Base-by-base conservation (phyloP, 805 yeast genomes). In the Kazachstania africana region DNA sequence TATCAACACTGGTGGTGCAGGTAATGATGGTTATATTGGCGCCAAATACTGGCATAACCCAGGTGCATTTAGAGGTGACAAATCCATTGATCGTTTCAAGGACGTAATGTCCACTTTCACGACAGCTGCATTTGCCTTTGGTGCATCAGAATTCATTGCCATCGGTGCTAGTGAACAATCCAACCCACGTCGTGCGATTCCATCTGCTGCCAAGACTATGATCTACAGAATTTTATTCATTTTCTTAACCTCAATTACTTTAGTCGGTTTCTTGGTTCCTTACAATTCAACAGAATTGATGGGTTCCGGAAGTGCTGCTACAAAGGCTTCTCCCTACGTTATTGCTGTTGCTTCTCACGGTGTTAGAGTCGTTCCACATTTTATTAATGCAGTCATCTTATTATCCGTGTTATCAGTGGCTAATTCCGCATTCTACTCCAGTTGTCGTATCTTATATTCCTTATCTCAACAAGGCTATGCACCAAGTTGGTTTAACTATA, bases 241-340 rank as follows among this genome's bases (percentile, higher is more conserved):
- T 48, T 77, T 73, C 52, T 57, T 74, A 34, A 48, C 70, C 12
- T 65, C 75, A 8, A 59, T 73, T 29, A 55, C 68, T 28, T 53
- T 75, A 44, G 50, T 75, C 44, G 77, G 78, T 29, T 60, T 73
- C 42, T 54, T 73, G 16, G 79, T 75, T 30, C 83, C 84, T 29
- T 73, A 67, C 55, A 57, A 61, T 50, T 66, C 73, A 40, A 51
- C 57, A 5, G 60, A 70, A 43, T 55, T 74, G 35, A 53, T 64
- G 44, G 75, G 75, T 29, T 45, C 67, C 1, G 48, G 60, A 12
- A 61, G 68, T 28, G 56, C 59, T 17, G 72, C 68, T 42, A 55
- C 75, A n/a, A 57, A 55, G 21, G 77, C 81, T 14, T 78, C 87
- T 13, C 88, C 88, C 23, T 78, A 78, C 48, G 87, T 78, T 44